These are phyloP conservation scores for Talaromyces sp. DNA, from an alignment of 2,329 filamentous ascomycete species.

Conservation along the genomic window DNA sequence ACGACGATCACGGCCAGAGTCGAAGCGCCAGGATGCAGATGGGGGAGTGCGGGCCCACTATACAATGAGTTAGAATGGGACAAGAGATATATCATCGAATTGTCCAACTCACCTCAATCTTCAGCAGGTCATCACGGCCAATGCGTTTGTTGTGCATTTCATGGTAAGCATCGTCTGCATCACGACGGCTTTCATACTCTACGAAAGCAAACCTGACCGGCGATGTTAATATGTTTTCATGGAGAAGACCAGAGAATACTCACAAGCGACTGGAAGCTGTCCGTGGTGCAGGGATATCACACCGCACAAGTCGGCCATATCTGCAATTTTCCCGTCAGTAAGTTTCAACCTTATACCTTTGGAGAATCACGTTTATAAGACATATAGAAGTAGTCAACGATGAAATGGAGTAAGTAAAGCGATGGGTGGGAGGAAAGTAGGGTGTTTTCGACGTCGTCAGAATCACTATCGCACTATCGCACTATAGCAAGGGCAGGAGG, in stretches of 20 bases:
- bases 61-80: slow-evolving; percentile 24
- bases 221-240: not conserved
- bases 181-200: slow-evolving; percentile 96
- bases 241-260: slow-evolving; percentile 49
- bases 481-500: slow-evolving; percentile 7
- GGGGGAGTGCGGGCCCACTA: slow-evolving; percentile 98
- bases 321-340: slow-evolving; percentile 56
- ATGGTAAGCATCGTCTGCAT: slow-evolving; percentile 98
- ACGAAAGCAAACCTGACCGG: slow-evolving; percentile 83
- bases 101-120: slow-evolving; percentile 81
- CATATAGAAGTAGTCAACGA: slow-evolving; percentile 17
- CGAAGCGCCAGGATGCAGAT: slow-evolving; percentile 97
- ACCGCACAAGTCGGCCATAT: slow-evolving; percentile 96
- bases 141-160: slow-evolving; percentile 99
- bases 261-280: slow-evolving; percentile 93
- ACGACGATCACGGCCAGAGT: slow-evolving; percentile 74
- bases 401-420: slow-evolving; percentile 20
- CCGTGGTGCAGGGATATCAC: slow-evolving; percentile 94
- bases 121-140: slow-evolving; percentile 88
- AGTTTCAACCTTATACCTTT: not conserved
- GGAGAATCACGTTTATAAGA: slow-evolving; percentile 14
- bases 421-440: slow-evolving; percentile 20
- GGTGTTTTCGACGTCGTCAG: slow-evolving; percentile 21
- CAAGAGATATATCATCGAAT: not conserved
- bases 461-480: slow-evolving; percentile 18